Evolutionary conservation across 2,329 filamentous ascomycete species (phyloP).

Genomic region (Fusarium torulosum): DNA sequence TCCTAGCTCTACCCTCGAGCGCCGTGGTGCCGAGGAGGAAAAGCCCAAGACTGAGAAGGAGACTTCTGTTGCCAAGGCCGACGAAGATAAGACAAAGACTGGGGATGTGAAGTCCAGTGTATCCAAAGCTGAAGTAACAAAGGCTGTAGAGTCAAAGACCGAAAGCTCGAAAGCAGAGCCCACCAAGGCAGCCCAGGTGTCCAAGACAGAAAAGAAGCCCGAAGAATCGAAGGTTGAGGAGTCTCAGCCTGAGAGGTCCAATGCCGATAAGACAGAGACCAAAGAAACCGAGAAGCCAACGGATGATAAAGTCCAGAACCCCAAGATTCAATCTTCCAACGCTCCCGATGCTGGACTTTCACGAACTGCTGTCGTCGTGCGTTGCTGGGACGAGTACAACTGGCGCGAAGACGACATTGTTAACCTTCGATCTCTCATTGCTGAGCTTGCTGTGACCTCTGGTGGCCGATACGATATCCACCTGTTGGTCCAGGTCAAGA

Average conservation of each 20-base stretch:
- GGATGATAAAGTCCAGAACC: neutral
- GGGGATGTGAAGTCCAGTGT: neutral
- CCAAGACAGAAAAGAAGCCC: conserved; percentile 15
- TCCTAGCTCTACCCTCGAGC: conserved; percentile 15
- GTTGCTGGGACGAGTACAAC: conserved; percentile 83
- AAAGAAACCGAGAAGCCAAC: conserved; percentile 7
- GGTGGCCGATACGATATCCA: conserved; percentile 90
- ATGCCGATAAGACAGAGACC: conserved; percentile 17
- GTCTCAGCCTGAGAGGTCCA: conserved; percentile 18
- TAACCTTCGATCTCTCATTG: conserved; percentile 85
- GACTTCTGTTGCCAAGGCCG: conserved; percentile 28
- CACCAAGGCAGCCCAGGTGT: conserved; percentile 9
- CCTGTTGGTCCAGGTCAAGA: conserved; percentile 85
- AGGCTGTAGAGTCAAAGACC: too few relatives aligned
- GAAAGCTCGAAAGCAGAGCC: neutral
- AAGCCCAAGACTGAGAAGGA: conserved; percentile 22
- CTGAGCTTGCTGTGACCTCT: conserved; percentile 82
- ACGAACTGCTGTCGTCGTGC: conserved; percentile 80
- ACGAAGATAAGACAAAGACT: conserved; percentile 3
- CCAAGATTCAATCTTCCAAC: conserved; percentile 11
- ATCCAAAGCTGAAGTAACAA: neutral
- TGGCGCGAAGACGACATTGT: conserved; percentile 86
- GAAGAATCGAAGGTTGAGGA: neutral
- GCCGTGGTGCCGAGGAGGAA: conserved; percentile 33
- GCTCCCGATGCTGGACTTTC: conserved; percentile 37